Base-by-base conservation (phyloP, 805 yeast genomes). In the Metschnikowia bowlesiae region DNA sequence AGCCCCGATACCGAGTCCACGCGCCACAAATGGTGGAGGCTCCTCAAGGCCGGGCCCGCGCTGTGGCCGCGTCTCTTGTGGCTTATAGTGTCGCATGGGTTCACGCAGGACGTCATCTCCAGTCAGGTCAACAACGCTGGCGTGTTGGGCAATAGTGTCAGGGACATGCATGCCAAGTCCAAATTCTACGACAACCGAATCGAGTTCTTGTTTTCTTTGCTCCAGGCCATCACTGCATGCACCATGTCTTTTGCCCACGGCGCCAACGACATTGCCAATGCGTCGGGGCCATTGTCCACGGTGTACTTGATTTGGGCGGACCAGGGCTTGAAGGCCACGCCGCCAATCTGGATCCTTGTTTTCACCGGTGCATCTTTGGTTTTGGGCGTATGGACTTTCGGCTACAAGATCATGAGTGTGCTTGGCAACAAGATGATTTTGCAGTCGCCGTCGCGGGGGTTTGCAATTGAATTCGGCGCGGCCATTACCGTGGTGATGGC, bases 171-270 rank as follows among this genome's bases (percentile, higher is more conserved):
- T 64, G 56, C 71, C 33, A 71, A 71, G 51, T 81, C 89, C 52
- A 83, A 81, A 65, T 81, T 76, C 60, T 85, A 85, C 67, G 87
- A 84, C 63, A 82, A 81, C 77, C 82, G 82, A 65, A 71, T 83
- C 51, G 92, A 85, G 68, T 83, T 76, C 64, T 66, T 85, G 55
- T 85, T 79, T 64, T 80, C 91, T 3, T 70, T 84, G 54, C 70
- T 84, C 48, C 92, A 85, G 68, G 84, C 82, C 47, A 67, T 85
- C 54, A 85, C 91, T 39, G 91, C 92, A 13, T 78, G 83, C 57
- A 85, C 89, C 46, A 84, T 85, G 85, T 85, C 91, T 1, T 84
- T 86, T 66, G 88, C 91, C 6, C 92, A 85, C 62, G 92, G 92
- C 50, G 84, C 92, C 37, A 85, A 85, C 62, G 92, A 85, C 68